Conservation (phyloP, 495 filamentous ascomycete genomes). For the Penicillium turbatum region DNA sequence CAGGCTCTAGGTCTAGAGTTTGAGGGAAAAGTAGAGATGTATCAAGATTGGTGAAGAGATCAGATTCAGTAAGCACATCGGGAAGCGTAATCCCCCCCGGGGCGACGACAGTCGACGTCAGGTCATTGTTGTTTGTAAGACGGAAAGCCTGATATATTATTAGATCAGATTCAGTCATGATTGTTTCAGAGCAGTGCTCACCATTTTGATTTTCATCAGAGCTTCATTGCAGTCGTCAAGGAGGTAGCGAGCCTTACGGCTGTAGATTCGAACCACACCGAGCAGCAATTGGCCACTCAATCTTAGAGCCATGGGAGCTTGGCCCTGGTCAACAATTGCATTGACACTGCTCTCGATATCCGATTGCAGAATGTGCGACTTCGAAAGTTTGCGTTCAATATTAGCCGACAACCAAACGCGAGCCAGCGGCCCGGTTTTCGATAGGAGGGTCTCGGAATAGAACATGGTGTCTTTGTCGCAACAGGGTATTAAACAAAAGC, state of each 20-base stretch:
- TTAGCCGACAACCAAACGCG: conserved; percentile 98
- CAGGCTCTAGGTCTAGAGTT: conserved; percentile 53
- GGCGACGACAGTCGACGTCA: conserved; percentile 64
- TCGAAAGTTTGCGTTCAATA: conserved; percentile 93
- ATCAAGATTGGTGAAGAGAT: conserved; percentile 73
- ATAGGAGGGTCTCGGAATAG: conserved; percentile 93
- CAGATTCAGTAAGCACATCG: conserved; percentile 83
- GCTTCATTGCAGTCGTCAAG: conserved; percentile 97
- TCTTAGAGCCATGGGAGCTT: conserved; percentile 91
- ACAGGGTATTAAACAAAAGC: conserved; percentile 6
- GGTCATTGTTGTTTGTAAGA: conserved; percentile 72
- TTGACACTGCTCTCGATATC: conserved; percentile 90
- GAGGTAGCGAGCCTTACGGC: conserved; percentile 91
- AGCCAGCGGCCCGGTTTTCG: conserved; percentile 93
- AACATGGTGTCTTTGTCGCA: conserved; percentile 64
- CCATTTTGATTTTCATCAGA: conserved; percentile 97
- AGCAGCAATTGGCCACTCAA: conserved; percentile 90
- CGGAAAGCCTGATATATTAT: conserved; percentile 60
- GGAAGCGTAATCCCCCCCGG: conserved; percentile 71
- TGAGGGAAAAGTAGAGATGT: conserved; percentile 70
- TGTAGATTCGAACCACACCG: conserved; percentile 96
- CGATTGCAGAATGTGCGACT: conserved; percentile 86
- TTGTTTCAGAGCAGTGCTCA: conserved; percentile 36
- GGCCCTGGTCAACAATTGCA: conserved; percentile 88
- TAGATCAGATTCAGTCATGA: background rate